These are phyloP conservation scores for Kurtzmaniella quercitrusa DNA, from an alignment of 1,139 yeast species.

Conservation along the genomic window DNA sequence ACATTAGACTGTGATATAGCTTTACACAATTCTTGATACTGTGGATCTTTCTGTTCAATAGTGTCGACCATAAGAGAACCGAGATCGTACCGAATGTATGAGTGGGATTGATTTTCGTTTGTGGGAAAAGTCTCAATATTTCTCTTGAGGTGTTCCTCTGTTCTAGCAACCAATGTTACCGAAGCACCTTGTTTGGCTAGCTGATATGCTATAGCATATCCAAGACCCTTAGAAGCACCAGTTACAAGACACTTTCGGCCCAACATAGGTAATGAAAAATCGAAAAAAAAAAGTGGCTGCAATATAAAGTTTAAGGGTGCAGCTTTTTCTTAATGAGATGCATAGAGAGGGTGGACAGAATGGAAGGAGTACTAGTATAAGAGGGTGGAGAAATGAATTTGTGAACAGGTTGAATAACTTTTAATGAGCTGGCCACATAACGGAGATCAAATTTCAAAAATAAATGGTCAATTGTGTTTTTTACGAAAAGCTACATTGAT, in stretches of 20 bases:
- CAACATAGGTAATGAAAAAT: background rate
- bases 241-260: slow-evolving; percentile 43
- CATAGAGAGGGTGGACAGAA: too few relatives aligned
- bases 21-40: slow-evolving; percentile 11
- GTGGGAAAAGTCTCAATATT: slow-evolving; percentile 33
- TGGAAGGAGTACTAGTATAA: too few relatives aligned
- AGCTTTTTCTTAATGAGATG: too few relatives aligned
- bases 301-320: background rate
- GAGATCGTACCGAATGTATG: slow-evolving; percentile 50
- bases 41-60: slow-evolving; percentile 3
- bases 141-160: slow-evolving; percentile 29
- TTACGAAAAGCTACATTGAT: too few relatives aligned
- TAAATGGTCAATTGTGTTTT: too few relatives aligned
- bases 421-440: too few relatives aligned
- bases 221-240: slow-evolving; percentile 87
- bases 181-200: slow-evolving; percentile 62
- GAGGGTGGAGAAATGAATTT: too few relatives aligned
- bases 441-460: too few relatives aligned
- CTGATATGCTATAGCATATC: slow-evolving; percentile 56
- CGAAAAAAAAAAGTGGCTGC: background rate
- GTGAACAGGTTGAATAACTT: too few relatives aligned
- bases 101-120: slow-evolving; percentile 38
- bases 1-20: slow-evolving; percentile 32
- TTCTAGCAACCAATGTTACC: slow-evolving; percentile 59
- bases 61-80: slow-evolving; percentile 4